These are phyloP conservation scores for Stephanocyclus meneghinianus DNA, from an alignment of 352 stramenopile genomes.

Conservation along the genomic window DNA sequence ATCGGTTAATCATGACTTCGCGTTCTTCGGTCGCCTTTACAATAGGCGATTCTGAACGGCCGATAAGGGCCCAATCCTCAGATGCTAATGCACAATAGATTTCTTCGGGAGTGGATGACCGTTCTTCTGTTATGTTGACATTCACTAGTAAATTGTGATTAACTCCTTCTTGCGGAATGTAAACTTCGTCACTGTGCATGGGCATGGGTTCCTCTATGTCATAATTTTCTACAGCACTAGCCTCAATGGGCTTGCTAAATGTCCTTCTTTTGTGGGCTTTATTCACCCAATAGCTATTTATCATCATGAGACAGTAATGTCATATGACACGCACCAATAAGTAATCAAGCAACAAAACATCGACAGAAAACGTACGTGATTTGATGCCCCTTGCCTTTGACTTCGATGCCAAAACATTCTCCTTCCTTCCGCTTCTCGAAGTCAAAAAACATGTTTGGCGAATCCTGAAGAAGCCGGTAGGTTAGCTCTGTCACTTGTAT, in stretches of 20 bases:
- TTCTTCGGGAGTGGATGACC: not conserved
- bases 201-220: not conserved
- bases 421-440: conserved; percentile 23
- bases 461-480: conserved; percentile 47
- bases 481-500: conserved; percentile 53
- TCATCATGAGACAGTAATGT: not conserved
- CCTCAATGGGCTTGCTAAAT: not conserved
- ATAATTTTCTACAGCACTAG: not conserved
- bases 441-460: conserved; percentile 29
- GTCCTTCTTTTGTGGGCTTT: conserved; percentile 3
- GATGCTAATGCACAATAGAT: not conserved
- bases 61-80: not conserved
- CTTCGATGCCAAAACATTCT: conserved; percentile 31
- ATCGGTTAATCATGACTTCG: not conserved
- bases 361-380: not conserved
- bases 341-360: not conserved
- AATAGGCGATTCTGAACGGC: not conserved
- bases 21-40: not conserved
- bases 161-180: not conserved
- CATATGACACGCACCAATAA: not conserved
- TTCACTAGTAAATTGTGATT: too few relatives aligned
- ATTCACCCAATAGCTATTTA: not conserved
- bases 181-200: not conserved
- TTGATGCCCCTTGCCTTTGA: conserved; percentile 47
- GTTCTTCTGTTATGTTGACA: not conserved